Conservation (phyloP, 2,329 filamentous ascomycete species). For the Colletotrichum karsti region DNA sequence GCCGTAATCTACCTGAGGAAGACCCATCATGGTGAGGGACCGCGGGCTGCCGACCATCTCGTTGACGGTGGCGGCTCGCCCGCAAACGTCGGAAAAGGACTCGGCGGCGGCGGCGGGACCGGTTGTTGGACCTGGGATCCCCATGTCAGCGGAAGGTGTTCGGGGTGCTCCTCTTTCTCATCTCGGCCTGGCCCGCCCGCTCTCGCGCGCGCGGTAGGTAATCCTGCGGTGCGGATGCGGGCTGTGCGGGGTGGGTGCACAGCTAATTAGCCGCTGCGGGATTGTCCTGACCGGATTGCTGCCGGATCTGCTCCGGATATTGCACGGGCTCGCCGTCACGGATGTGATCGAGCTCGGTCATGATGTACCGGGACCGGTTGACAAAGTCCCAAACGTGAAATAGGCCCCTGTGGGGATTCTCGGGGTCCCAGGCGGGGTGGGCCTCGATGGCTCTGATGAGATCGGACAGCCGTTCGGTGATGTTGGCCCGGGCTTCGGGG, state of each 20-base stretch:
- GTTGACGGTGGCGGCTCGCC: conserved; percentile 40
- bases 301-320: conserved; percentile 45
- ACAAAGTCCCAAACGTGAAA: conserved; percentile 52
- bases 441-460: conserved; percentile 39
- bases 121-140: conserved; percentile 11
- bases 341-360: conserved; percentile 50
- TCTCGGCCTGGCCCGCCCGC: neutral
- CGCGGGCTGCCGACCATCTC: conserved; percentile 39
- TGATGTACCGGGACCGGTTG: conserved; percentile 49
- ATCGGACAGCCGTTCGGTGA: conserved; percentile 35
- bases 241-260: neutral
- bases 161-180: no score
- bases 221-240: neutral
- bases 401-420: conserved; percentile 40
- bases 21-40: conserved; percentile 42
- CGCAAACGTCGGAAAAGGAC: conserved; percentile 40
- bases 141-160: conserved; percentile 10
- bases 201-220: neutral
- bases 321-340: conserved; percentile 39
- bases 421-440: conserved; percentile 38
- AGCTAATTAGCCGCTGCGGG: neutral
- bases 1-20: conserved; percentile 39
- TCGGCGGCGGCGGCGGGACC: conserved; percentile 33
- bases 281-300: conserved; percentile 35
- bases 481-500: conserved; percentile 33